Conservation (phyloP, 1,139 yeast species). For the Geotrichum europaeum region DNA sequence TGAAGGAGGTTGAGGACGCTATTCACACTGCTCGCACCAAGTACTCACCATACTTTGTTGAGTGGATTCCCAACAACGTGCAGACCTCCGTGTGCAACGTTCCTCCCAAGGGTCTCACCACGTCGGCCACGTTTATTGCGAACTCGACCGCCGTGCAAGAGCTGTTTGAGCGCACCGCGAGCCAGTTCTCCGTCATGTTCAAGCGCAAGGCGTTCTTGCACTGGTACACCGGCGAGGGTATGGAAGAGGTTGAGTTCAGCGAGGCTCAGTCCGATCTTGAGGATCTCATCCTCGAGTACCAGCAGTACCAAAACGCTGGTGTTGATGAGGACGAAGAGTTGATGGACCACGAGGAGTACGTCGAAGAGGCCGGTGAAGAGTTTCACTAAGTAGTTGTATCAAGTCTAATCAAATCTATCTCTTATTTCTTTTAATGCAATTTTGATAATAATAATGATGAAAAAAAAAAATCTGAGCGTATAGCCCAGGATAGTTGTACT, state of each 20-base stretch:
- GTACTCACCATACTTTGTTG: slow-evolving; percentile 39
- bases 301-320: slow-evolving; percentile 42
- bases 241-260: slow-evolving; percentile 43
- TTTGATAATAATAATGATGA: too few relatives aligned
- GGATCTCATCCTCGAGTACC: slow-evolving; percentile 41
- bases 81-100: slow-evolving; percentile 41
- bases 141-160: slow-evolving; percentile 44
- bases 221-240: slow-evolving; percentile 45
- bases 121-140: slow-evolving; percentile 43
- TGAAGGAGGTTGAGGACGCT: slow-evolving; percentile 43
- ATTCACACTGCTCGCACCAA: slow-evolving; percentile 35
- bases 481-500: too few relatives aligned
- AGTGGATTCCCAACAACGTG: slow-evolving; percentile 41
- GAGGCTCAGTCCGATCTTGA: slow-evolving; percentile 42
- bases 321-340: slow-evolving; percentile 34
- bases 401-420: background rate
- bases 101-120: slow-evolving; percentile 39
- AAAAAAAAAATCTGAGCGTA: too few relatives aligned
- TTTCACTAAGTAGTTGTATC: background rate
- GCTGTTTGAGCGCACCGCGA: slow-evolving; percentile 38
- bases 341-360: slow-evolving; percentile 25
- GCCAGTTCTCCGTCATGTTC: slow-evolving; percentile 42
- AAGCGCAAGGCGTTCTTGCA: slow-evolving; percentile 42
- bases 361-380: background rate
- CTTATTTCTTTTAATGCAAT: background rate